These are phyloP conservation scores for Candida arabinofermentans DNA, from an alignment of 805 yeast species.

Conservation along the genomic window DNA sequence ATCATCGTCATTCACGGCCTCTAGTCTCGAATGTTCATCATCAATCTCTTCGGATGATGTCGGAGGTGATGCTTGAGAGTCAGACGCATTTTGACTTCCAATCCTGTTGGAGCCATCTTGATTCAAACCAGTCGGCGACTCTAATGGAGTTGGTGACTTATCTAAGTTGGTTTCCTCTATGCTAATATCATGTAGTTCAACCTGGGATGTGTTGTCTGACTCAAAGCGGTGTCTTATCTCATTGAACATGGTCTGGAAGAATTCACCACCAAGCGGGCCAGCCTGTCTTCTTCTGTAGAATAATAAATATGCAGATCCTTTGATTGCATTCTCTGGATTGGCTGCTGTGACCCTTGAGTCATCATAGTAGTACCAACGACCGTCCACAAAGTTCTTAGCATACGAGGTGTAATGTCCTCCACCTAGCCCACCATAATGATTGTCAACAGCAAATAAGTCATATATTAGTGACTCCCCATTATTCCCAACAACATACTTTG, in stretches of 20 bases:
- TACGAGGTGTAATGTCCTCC: conserved; percentile 97
- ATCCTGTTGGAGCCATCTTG: neutral
- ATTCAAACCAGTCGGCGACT: neutral
- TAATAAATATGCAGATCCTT: conserved; percentile 81
- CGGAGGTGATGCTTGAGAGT: neutral
- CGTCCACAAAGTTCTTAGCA: conserved; percentile 72
- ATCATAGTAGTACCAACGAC: conserved; percentile 84
- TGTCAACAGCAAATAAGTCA: conserved; percentile 90
- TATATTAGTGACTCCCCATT: conserved; percentile 47
- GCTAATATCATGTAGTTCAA: neutral
- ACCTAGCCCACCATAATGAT: conserved; percentile 93
- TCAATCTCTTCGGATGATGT: neutral
- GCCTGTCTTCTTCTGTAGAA: conserved; percentile 64
- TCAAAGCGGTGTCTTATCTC: conserved; percentile 27
- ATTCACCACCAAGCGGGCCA: conserved; percentile 44
- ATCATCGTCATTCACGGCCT: neutral
- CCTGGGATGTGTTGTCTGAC: neutral
- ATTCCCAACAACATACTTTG: conserved; percentile 44
- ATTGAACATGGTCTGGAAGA: conserved; percentile 36
- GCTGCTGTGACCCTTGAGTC: conserved; percentile 71
- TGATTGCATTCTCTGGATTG: conserved; percentile 55
- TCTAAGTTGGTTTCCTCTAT: neutral
- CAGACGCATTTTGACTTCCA: neutral
- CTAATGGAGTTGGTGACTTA: neutral
- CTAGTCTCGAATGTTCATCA: neutral